phyloP scores from a whole-genome alignment of 306 rosid species.

The Nissolia schottii region DNA sequence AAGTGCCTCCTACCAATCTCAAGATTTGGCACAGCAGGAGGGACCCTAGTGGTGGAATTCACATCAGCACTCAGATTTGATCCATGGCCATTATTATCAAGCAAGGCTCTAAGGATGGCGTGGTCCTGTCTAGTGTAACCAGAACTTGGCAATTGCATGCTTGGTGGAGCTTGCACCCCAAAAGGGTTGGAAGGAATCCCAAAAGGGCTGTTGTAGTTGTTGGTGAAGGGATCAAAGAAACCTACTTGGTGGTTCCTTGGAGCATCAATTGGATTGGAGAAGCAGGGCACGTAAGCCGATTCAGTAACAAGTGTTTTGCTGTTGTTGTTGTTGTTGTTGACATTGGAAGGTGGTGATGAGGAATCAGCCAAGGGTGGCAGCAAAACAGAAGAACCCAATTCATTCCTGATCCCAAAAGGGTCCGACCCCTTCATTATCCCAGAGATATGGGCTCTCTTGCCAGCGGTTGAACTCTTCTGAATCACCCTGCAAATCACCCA shows the following conservation, averaged over 20 bases:
- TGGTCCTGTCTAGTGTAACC: slow-evolving; percentile 38
- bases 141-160: slow-evolving; percentile 27
- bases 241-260: slow-evolving; percentile 47
- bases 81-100: slow-evolving; percentile 45
- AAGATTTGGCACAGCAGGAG: slow-evolving; percentile 45
- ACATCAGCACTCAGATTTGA: slow-evolving; percentile 39
- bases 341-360: slow-evolving; percentile 37
- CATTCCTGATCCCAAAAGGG: slow-evolving; percentile 41
- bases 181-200: slow-evolving; percentile 27
- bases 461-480: slow-evolving; percentile 54
- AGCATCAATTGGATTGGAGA: slow-evolving; percentile 70
- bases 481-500: slow-evolving; percentile 91
- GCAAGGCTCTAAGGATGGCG: slow-evolving; percentile 41
- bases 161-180: slow-evolving; percentile 7
- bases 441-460: slow-evolving; percentile 53
- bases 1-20: slow-evolving; percentile 38
- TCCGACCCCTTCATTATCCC: slow-evolving; percentile 40
- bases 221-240: slow-evolving; percentile 39
- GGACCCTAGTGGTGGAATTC: slow-evolving; percentile 47
- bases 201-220: slow-evolving; percentile 30
- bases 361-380: slow-evolving; percentile 68
- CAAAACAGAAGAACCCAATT: slow-evolving; percentile 40
- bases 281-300: slow-evolving; percentile 93
- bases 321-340: neutral
- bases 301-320: slow-evolving; percentile 33